Evolutionary conservation across 345 rosid genomes (phyloP), one percentile per base, ranked within the genome.

Genomic region (Acer campestre): DNA sequence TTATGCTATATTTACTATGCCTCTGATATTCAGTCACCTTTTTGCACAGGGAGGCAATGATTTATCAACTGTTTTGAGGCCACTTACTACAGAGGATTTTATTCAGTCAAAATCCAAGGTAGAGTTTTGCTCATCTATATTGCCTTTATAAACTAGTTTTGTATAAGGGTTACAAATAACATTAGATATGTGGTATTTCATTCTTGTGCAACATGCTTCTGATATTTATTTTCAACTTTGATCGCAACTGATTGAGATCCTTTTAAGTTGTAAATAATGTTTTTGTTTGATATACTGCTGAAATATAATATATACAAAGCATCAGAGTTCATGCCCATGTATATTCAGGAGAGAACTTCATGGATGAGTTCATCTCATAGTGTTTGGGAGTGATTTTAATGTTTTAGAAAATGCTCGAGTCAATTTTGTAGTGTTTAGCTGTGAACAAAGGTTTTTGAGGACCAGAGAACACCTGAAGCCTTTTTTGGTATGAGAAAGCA

Each of bases 41-140:
- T 77, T 75, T 59, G 49, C 71, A 40, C 85, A 94, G 98, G 88
- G 71, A 29, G 80, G 81, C 75, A 80, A 44, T 61, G 84, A 78
- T 78, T 82, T 68, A 66, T 53, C 88, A 79, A 84, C 88, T 40
- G 75, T 72, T 18, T 76, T 90, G 76, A 90, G 99, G 81, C 85
- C 92, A 2, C 90, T 94, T 75, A 84, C 69, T 76, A 82, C 94
- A 86, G 94, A 97, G 42, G 99, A 97, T 79, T 97, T 97, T 71
- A 68, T 89, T 61, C 86, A 81, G 58, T 89, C 98, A 40, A 97
- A 97, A 86, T 89, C 93, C 40, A 97, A 94, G 97, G 99, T 97
- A 88, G 67, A 35, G 8, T 49, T 48, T 62, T 0, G 23, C 25
- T 46, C 8, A 71, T 56, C 31, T 64, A 38, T 13, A 44, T 74